phyloP scores from a whole-genome alignment of 208 protist species.

The Acanthamoeba triangularis region DNA sequence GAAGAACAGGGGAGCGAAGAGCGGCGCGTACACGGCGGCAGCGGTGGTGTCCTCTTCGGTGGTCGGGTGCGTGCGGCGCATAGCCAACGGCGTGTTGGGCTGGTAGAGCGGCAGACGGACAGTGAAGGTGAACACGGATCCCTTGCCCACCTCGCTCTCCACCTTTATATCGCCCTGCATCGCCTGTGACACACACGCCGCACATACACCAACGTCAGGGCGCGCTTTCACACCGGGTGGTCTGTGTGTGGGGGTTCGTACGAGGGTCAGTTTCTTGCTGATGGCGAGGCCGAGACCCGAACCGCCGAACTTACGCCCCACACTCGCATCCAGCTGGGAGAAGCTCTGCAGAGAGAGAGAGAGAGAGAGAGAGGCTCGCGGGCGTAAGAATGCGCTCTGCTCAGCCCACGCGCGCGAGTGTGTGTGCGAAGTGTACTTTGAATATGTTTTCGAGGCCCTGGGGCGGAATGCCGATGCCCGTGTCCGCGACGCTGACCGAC shows the following conservation, averaged over 20 bases:
- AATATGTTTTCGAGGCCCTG: slow-evolving; percentile 20
- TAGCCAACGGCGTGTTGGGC: background rate
- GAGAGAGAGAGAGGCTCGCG: too few species aligned
- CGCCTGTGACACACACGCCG: background rate
- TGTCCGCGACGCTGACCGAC: slow-evolving; percentile 1
- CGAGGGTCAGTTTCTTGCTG: slow-evolving; percentile 34
- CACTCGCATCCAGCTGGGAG: slow-evolving; percentile 28
- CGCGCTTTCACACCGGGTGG: too few species aligned
- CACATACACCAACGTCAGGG: background rate
- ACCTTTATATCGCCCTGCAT: slow-evolving; percentile 10
- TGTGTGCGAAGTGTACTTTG: background rate
- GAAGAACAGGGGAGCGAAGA: too few species aligned
- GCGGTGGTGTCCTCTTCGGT: background rate
- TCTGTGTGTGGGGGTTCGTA: background rate
- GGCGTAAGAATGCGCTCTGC: too few species aligned
- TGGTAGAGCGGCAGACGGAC: background rate
- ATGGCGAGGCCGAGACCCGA: slow-evolving; percentile 37
- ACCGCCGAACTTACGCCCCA: slow-evolving; percentile 25
- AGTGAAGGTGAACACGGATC: background rate
- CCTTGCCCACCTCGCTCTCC: slow-evolving; percentile 6
- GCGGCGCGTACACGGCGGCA: background rate
- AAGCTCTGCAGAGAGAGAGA: background rate
- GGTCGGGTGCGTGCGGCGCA: background rate
- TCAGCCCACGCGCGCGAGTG: background rate
- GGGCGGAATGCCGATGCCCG: background rate